Conservation (phyloP, 1,284 basidiomycete genomes). For the Rhizoctonia solani region DNA sequence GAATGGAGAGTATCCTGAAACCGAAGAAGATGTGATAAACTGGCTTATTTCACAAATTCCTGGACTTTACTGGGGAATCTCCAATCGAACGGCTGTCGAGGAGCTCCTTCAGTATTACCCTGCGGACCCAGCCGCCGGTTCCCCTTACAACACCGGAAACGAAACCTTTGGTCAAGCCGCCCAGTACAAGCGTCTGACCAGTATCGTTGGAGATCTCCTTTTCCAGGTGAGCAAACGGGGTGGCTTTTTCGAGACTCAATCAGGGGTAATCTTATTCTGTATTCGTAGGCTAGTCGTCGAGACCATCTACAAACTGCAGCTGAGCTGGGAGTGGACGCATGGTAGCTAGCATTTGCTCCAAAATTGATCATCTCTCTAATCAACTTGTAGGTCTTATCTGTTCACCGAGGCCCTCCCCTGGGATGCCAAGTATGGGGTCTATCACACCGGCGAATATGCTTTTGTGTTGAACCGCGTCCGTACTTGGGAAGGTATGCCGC, state of each 20-base stretch:
- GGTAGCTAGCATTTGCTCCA: background rate
- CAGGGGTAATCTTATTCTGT: too few species aligned
- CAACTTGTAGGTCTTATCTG: background rate
- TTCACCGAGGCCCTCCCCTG: background rate
- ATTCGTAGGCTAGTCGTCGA: slow-evolving; percentile 11
- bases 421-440: background rate
- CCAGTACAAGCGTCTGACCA: slow-evolving; percentile 14
- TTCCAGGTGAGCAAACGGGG: too few species aligned
- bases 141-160: too few species aligned
- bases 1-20: slow-evolving; percentile 8
- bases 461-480: slow-evolving; percentile 1
- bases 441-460: slow-evolving; percentile 4
- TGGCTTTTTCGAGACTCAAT: too few species aligned
- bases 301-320: slow-evolving; percentile 11
- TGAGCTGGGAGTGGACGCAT: slow-evolving; percentile 20
- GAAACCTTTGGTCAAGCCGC: background rate
- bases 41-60: background rate
- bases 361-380: background rate
- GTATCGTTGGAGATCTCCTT: slow-evolving; percentile 12
- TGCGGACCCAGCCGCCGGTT: slow-evolving; percentile 1
- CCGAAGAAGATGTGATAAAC: background rate
- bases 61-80: background rate
- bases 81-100: background rate
- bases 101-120: slow-evolving; percentile 2
- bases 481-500: background rate